These are phyloP conservation scores for Fusarium sambucinum DNA, from an alignment of 2,329 filamentous ascomycete species.

Conservation along the genomic window DNA sequence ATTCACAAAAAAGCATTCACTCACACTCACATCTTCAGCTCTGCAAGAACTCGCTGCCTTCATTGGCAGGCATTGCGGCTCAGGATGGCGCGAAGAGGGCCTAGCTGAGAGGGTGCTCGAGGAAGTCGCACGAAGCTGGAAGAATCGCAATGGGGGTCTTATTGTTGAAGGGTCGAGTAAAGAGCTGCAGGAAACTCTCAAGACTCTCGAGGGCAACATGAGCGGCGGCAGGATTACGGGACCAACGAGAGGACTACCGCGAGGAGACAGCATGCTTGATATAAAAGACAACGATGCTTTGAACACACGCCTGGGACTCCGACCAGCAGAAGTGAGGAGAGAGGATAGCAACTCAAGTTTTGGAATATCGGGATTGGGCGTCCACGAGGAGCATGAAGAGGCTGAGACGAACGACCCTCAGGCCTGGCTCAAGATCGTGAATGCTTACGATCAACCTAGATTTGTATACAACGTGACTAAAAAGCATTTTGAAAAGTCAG, in stretches of 20 bases:
- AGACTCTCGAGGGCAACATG: conserved; percentile 88
- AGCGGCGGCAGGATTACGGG: conserved; percentile 78
- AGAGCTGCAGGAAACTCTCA: conserved; percentile 84
- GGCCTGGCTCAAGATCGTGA: conserved; percentile 85
- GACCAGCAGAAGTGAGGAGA: conserved; percentile 59
- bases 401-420: conserved; percentile 75
- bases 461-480: conserved; percentile 81
- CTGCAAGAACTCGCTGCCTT: conserved; percentile 88
- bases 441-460: conserved; percentile 87
- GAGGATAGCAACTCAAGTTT: conserved; percentile 77
- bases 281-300: conserved; percentile 64
- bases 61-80: conserved; percentile 92
- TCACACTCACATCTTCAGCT: conserved; percentile 90
- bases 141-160: conserved; percentile 86
- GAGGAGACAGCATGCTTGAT: conserved; percentile 73
- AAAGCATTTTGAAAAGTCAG: conserved; percentile 88
- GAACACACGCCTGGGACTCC: conserved; percentile 68
- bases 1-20: conserved; percentile 96
- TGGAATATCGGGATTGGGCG: conserved; percentile 65
- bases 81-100: conserved; percentile 95
- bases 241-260: conserved; percentile 62
- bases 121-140: conserved; percentile 92
- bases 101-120: conserved; percentile 92
- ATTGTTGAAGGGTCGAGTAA: conserved; percentile 87
- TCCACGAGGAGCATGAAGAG: conserved; percentile 68